Base-by-base conservation (phyloP, 2,329 filamentous ascomycete genomes). In the Colletotrichum musicola region DNA sequence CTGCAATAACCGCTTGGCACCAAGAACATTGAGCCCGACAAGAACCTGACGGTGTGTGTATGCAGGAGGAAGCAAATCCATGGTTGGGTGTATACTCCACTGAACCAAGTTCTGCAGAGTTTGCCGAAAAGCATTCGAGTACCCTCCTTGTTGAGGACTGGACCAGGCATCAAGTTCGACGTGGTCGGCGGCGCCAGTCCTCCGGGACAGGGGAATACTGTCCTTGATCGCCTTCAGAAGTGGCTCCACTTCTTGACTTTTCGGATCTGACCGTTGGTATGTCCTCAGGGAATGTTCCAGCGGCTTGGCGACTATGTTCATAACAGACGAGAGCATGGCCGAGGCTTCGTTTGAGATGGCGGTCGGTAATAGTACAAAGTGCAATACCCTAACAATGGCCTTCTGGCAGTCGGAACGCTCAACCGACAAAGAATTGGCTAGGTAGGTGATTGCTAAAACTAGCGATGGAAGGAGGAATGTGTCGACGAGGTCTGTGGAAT, bases 401-500 rank as follows among this genome's bases (percentile, higher is more conserved):
- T 89, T 89, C 66, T 92, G 87, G 73, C 93, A 89, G 16, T 86
- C 84, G 3, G 83, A 81, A 14, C 88, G 86, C 67, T 90, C 87
- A 59, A 90, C 85, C 84, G 90, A 91, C 4, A 94, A 87, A 72
- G 92, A 89, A 62, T 90, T 88, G 1, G 89, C 86, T 68, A 96
- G 85, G 82, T 92, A 95, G 3, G 86, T 85, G 14, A 95, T 86
- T 0, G 91, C 92, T 5, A 91, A 89, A 2, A 95, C 88, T 0
- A 96, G 84, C 0, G 92, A 92, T 0, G 93, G 93, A n/a, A 95
- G 81, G 2, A 96, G 81, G 71, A 95, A 95, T 0, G 93, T 92
- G 72, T 95, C 92, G 3, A 94, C 89, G 12, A 96, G 84, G 74
- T 94, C 89, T 92, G 30, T 3, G 4, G 4, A 47, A 2, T 13